Evolutionary conservation across 306 rosid genomes (phyloP).

Genomic region (Citrullus colocynthis): DNA sequence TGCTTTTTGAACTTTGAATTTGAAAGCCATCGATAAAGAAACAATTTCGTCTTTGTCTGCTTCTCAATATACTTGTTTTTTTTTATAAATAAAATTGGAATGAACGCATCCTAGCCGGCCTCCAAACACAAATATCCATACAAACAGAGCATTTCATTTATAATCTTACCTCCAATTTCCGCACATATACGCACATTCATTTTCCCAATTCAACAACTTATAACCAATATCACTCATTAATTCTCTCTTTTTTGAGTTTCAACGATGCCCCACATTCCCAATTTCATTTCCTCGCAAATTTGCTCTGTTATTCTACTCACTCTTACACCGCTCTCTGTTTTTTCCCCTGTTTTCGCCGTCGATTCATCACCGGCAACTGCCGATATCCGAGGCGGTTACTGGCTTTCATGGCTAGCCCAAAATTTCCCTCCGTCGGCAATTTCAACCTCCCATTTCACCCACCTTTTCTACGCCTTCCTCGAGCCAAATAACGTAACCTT

Average conservation of each 20-base stretch:
- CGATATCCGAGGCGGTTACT: constrained; percentile 57
- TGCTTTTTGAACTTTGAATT: background rate
- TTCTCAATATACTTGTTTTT: background rate
- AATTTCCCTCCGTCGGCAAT: constrained; percentile 26
- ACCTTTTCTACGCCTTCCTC: constrained; percentile 62
- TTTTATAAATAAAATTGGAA: too few species aligned
- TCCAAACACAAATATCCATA: background rate
- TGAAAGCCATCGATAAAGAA: background rate
- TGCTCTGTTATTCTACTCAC: background rate
- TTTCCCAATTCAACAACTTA: background rate
- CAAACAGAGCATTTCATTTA: background rate
- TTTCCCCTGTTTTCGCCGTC: background rate
- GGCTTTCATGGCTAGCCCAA: constrained; percentile 40
- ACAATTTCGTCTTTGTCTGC: background rate
- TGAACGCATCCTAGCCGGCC: background rate
- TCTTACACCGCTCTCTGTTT: background rate
- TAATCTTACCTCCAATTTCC: background rate
- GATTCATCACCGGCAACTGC: background rate
- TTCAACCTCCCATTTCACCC: constrained; percentile 49
- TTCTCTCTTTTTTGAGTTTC: background rate
- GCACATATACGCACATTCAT: background rate
- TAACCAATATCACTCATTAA: background rate
- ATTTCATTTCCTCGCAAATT: background rate
- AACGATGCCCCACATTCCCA: background rate
- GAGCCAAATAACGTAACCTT: constrained; percentile 25